Percentiles rank a stretch among this genome's conserved stretches.
Evolutionary conservation across 192 early-diverging fungal species (phyloP).

Genomic region (Rhizophagus sp.): DNA sequence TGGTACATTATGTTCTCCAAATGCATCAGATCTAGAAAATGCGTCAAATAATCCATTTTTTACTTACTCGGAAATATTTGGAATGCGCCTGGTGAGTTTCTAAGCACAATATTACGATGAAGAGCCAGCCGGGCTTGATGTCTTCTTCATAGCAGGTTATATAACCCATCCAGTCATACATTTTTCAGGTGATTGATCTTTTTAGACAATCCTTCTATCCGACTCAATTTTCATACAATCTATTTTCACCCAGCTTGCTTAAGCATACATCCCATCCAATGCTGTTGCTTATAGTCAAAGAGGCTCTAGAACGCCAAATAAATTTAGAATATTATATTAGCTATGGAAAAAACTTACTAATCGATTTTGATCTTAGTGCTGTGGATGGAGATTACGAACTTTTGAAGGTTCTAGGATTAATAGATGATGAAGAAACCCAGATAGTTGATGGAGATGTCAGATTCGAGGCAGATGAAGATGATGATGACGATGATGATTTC

Average conservation of each 20-base stretch:
- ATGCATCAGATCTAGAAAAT: neutral
- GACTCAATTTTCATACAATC: too few relatives aligned
- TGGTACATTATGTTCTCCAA: neutral
- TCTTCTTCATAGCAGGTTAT: neutral
- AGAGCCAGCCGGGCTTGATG: neutral
- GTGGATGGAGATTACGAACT: neutral
- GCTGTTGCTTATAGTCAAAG: too few relatives aligned
- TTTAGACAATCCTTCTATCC: too few relatives aligned
- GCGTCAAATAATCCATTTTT: slow-evolving; percentile 3
- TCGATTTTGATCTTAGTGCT: too few relatives aligned
- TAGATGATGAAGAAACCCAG: neutral
- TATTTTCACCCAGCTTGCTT: too few relatives aligned
- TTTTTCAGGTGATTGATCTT: neutral
- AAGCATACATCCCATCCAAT: too few relatives aligned
- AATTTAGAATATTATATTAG: too few relatives aligned
- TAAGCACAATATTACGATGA: neutral
- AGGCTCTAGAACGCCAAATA: too few relatives aligned
- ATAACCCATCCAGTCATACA: neutral
- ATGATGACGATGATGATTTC: neutral
- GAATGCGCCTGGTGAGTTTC: neutral
- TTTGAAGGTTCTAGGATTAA: slow-evolving; percentile 7
- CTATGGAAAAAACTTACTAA: too few relatives aligned
- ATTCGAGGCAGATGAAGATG: neutral
- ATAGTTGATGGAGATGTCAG: neutral
- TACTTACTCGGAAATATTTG: neutral